phyloP scores from a whole-genome alignment of 2,329 filamentous ascomycete species.

The Phoma sp. region DNA sequence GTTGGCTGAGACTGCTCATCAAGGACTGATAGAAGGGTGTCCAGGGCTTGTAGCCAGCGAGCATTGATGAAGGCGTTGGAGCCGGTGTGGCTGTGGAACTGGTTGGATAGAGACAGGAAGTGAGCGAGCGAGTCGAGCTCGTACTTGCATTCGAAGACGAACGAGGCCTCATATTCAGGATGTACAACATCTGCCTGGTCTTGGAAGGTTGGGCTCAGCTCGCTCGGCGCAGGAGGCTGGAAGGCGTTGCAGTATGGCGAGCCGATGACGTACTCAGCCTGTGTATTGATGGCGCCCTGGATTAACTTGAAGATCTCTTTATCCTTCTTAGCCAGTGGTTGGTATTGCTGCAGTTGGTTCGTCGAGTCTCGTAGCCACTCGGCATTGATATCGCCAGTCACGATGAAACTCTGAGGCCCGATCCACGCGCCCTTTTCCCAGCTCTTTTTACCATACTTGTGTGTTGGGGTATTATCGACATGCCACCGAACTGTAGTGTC shows the following conservation, averaged over 20 bases:
- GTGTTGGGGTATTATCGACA: constrained; percentile 64
- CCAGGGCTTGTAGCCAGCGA: constrained; percentile 80
- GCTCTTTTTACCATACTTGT: constrained; percentile 47
- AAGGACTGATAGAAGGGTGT: constrained; percentile 76
- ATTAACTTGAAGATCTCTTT: constrained; percentile 79
- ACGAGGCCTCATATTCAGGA: constrained; percentile 80
- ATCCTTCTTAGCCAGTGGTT: constrained; percentile 82
- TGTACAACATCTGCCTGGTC: constrained; percentile 86
- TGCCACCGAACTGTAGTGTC: constrained; percentile 93
- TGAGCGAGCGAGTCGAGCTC: constrained; percentile 95
- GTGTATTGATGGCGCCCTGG: constrained; percentile 92
- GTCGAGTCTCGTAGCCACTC: constrained; percentile 93
- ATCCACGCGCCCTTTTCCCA: constrained; percentile 69
- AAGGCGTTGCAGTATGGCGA: constrained; percentile 99
- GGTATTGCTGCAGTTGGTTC: constrained; percentile 92
- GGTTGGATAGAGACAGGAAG: constrained; percentile 84
- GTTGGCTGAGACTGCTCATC: constrained; percentile 81
- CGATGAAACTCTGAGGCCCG: constrained; percentile 89
- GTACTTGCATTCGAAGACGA: constrained; percentile 98
- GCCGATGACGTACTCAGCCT: constrained; percentile 91
- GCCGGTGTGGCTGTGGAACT: constrained; percentile 81
- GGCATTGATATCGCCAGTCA: constrained; percentile 90
- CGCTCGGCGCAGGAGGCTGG: constrained; percentile 87
- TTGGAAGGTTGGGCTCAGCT: constrained; percentile 74
- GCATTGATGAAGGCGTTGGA: constrained; percentile 79